Conservation (phyloP, 2,329 filamentous ascomycete species). For the Xylariaceae sp. region DNA sequence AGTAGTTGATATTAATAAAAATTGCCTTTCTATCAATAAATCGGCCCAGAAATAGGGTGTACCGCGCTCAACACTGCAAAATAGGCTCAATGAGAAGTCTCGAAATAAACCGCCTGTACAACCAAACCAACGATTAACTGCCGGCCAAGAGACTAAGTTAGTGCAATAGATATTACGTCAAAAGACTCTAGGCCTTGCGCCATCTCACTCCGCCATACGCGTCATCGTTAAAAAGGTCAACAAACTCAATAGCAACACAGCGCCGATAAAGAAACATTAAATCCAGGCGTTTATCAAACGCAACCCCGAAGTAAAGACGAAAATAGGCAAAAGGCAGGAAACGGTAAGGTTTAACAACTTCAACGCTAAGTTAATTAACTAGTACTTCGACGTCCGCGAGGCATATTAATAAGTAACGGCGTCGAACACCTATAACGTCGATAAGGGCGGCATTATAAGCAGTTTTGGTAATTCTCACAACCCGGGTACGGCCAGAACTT, state of each 20-base stretch:
- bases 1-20: neutral
- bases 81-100: neutral
- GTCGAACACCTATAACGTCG: neutral
- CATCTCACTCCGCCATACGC: neutral
- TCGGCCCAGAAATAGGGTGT: neutral
- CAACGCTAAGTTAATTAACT: neutral
- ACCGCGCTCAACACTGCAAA: neutral
- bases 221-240: neutral
- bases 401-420: neutral
- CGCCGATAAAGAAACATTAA: neutral
- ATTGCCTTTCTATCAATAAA: neutral
- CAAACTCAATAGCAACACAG: neutral
- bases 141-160: neutral
- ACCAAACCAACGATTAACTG: neutral
- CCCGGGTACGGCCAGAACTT: too few species aligned
- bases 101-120: neutral
- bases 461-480: neutral
- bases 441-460: neutral
- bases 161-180: neutral
- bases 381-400: neutral
- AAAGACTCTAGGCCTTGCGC: neutral
- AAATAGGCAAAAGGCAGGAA: neutral
- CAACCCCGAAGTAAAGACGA: neutral
- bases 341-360: neutral
- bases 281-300: neutral